These are phyloP conservation scores for Hypoxylon fragiforme DNA, from an alignment of 495 filamentous ascomycete species.

Conservation along the genomic window DNA sequence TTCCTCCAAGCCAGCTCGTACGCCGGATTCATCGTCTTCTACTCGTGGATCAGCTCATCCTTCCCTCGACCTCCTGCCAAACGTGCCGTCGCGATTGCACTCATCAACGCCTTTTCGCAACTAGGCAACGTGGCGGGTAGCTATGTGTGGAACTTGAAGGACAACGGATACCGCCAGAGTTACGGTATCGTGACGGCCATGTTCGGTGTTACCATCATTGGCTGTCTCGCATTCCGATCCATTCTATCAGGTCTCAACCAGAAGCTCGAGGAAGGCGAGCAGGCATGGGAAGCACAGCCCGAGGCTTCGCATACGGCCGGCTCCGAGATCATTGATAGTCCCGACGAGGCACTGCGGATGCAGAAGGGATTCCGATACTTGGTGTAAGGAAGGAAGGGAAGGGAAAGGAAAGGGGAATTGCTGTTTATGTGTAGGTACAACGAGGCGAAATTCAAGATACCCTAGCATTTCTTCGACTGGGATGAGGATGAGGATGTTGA, in stretches of 20 bases:
- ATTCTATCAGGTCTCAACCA: conserved; percentile 67
- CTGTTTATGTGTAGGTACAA: not conserved
- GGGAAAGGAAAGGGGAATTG: not conserved
- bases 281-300: conserved; percentile 21
- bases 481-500: too few species aligned
- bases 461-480: conserved; percentile 3
- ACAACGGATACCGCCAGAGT: conserved; percentile 44
- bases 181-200: conserved; percentile 65
- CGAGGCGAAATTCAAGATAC: conserved; percentile 12
- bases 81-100: conserved; percentile 74
- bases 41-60: conserved; percentile 76
- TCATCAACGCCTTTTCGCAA: conserved; percentile 78
- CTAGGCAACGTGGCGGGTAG: conserved; percentile 70
- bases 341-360: conserved; percentile 31
- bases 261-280: conserved; percentile 60
- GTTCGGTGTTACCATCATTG: conserved; percentile 58
- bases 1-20: conserved; percentile 67
- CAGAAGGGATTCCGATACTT: conserved; percentile 34
- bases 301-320: too few species aligned
- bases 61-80: conserved; percentile 78
- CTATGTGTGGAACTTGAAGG: conserved; percentile 67
- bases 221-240: conserved; percentile 54
- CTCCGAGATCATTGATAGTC: too few species aligned
- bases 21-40: conserved; percentile 69
- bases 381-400: conserved; percentile 16